Evolutionary conservation across 148 eudicot species (phyloP), one percentile per base, ranked within the genome.

Genomic region (Amaranthus hypochondriacus): DNA sequence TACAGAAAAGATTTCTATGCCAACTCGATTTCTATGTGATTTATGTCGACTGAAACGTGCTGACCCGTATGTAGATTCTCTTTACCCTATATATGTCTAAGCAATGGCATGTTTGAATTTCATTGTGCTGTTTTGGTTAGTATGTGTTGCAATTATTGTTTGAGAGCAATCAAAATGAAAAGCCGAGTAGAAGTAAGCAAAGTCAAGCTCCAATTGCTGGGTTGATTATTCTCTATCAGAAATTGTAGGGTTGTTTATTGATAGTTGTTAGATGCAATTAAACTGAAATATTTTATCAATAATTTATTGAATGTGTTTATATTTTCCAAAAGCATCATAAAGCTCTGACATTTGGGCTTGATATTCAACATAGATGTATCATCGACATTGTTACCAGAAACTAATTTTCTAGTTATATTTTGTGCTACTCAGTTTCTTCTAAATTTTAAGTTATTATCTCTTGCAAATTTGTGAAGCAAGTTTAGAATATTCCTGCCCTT

Each of bases 1-100:
- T 47, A 77, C 78, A 73, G 89, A 88, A 67, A 83, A 82, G 68
- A 78, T 75, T 74, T 46, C 87, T 72, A 48, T 55, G 48, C 87
- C 89, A 54, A 77, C 83, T 3, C 87, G 75, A 51, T 80, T 77
- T 65, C 82, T 89, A 71, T 89, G 98, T 80, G 97, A 91, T 80
- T 73, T 84, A 11, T 94, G 98, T 78, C 84, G 98, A 78, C 74
- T 91, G 71, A 83, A 73, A 81, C 90, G 97, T 12, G 91, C 98
- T 82, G 98, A 94, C 63, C 98, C 98, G 98, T 94, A 87, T 81
- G 98, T 87, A 66, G n/a, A 75, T 14, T 12, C 73, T 56, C 61
- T 48, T 48, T 61, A 1, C 44, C 60, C 53, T 57, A 9, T 75
- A n/a, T 65, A 42, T 61, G 44, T 18, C 18, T 76, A 58, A 13